A percentile compares a stretch with the other conserved stretches of the same genome.
Conservation (phyloP, 805 yeast species). For the Monosporozyma aquatica region DNA sequence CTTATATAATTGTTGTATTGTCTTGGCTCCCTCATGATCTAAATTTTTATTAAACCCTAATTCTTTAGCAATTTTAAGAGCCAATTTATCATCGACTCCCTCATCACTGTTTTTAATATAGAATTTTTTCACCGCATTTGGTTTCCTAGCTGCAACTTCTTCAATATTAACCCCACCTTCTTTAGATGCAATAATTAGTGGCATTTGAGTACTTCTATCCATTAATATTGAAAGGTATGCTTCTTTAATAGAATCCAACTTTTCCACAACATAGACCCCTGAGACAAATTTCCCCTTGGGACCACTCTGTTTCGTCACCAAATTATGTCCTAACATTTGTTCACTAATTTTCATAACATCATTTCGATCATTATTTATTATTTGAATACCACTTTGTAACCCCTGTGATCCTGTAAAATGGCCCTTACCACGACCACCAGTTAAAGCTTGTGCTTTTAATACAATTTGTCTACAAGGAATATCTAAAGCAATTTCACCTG, state of each 20-base stretch:
- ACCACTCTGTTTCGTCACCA: slow-evolving; percentile 97
- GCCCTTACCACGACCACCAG: slow-evolving; percentile 99
- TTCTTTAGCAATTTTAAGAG: slow-evolving; percentile 64
- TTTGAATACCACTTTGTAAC: slow-evolving; percentile 91
- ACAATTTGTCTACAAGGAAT: slow-evolving; percentile 67
- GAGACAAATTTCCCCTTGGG: slow-evolving; percentile 94
- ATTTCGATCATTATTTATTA: slow-evolving; percentile 53
- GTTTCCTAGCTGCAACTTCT: slow-evolving; percentile 89
- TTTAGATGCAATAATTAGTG: slow-evolving; percentile 89
- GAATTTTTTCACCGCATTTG: slow-evolving; percentile 85
- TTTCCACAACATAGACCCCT: slow-evolving; percentile 91
- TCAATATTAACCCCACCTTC: slow-evolving; percentile 99
- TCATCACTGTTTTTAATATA: slow-evolving; percentile 55
- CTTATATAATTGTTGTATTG: slow-evolving; percentile 78
- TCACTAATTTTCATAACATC: slow-evolving; percentile 80
- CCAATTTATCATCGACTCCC: slow-evolving; percentile 75
- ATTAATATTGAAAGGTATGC: slow-evolving; percentile 89
- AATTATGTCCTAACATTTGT: slow-evolving; percentile 85
- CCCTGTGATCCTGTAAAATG: slow-evolving; percentile 75
- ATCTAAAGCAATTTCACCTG: slow-evolving; percentile 69
- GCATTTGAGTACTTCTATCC: slow-evolving; percentile 87
- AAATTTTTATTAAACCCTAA: slow-evolving; percentile 78
- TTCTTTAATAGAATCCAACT: slow-evolving; percentile 89
- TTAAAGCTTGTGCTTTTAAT: slow-evolving; percentile 94
- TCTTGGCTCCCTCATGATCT: slow-evolving; percentile 75